Base-by-base conservation (phyloP, 495 filamentous ascomycete genomes). In the Aspergillus saccharolyticus region DNA sequence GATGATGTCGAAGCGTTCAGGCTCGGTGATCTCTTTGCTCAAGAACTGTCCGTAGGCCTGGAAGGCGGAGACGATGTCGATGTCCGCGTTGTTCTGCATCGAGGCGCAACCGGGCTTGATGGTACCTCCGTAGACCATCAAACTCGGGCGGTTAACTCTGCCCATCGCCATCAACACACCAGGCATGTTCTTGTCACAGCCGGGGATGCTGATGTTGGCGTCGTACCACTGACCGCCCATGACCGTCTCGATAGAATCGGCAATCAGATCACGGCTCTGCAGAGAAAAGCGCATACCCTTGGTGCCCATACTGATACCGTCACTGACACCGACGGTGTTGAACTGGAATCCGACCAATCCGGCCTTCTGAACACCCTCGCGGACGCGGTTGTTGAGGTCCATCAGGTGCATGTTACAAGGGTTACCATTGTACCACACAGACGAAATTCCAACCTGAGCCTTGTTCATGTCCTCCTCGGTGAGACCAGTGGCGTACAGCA, bases 101-200 rank as follows among this genome's bases (percentile, higher is more conserved):
- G 70, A 79, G 15, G 83, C 82, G 71, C 89, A 95, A 33, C 93
- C 93, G 42, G 94, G 89, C 74, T 89, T 86, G 74, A 97, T 97
- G 44, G 88, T 89, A 57, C 93, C 93, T 59, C 93, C 93, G 71
- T 98, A 98, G 25, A 98, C 88, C 93, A 98, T 97, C 61, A 98
- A 70, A 54, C 87, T 88, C 22, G 93, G 93, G 47, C 94, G 79
- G 76, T 98, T 97, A 63, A 96, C 84, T 50, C 93, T 81, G 24
- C 90, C 92, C 91, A 97, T 97, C 46, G 92, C 94, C 77, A 98
- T 98, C 57, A 97, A 75, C 33, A 97, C 94, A 74, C 93, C 93
- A 4, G 93, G 93, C 92, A 98, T 96, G 74, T 98, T 98, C 85
- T 98, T 98, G 80, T 98, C 93, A 74, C 93, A 98, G 33, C 93